Evolutionary conservation across 2,329 filamentous ascomycete genomes (phyloP), one percentile per base, ranked within the genome.

Genomic region (Arthrobotrys sinensis): DNA sequence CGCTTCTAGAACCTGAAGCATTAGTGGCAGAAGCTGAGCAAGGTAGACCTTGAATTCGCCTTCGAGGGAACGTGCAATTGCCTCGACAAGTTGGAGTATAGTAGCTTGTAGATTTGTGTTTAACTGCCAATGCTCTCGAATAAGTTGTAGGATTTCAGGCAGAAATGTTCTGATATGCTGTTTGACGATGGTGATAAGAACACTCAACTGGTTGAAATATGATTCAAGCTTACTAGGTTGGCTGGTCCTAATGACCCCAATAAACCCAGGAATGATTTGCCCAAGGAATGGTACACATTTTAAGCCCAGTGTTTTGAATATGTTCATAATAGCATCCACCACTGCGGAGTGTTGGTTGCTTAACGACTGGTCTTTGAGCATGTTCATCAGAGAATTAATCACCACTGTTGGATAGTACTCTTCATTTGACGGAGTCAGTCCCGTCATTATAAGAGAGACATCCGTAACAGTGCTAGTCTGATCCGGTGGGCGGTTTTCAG

Each of bases 371-470:
- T 99, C 96, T 82, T 95, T 96, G 40, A 99, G 86, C 80, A 99
- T 94, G 71, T 94, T 91, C 82, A 99, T 90, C 10, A 99, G 88
- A 1, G 96, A 96, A 82, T 97, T 97, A 83, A 99, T 97, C 55
- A 97, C 96, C 16, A 99, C 94, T 0, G 96, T 99, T 0, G 96
- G 96, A 83, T 97, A 99, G 84, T 99, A 99, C 82, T 99, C 96
- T 83, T 99, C 97, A 82, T 93, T 97, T 0, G 95, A 98, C 0
- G 96, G 96, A 0, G 94, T 98, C 46, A 97, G 87, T 12, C 96
- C 96, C 48, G 93, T 94, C 95, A 99, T 99, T 88, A 99, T 98
- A 34, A 99, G 88, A 2, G 94, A 96, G 53, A 99, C 96, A 84
- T 99, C 96, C 0, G 95, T 97, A 82, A 97, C 87, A 7, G 87